Base-by-base conservation (phyloP, 2,329 filamentous ascomycete species). In the Aspergillus arachidicola region DNA sequence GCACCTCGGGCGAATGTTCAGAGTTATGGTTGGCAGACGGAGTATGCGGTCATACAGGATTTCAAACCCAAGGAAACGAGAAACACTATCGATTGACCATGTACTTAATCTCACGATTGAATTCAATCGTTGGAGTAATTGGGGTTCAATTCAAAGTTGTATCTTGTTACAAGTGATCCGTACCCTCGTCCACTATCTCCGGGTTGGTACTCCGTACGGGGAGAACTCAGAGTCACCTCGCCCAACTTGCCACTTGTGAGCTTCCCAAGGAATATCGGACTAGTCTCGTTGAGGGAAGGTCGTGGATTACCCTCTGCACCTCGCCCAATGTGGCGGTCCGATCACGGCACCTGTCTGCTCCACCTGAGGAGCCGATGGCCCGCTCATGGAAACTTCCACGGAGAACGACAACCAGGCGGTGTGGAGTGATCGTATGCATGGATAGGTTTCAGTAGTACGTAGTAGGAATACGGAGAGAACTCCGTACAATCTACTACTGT, bases 361-460 rank as follows among this genome's bases (percentile, higher is more conserved):
- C 66, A 67, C 66, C 38, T 21, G 32, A 64, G 66, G 58, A 67
- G 66, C 67, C 67, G 65, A 65, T 66, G 68, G 68, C 66, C 68
- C 67, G 68, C 66, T 65, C 68, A 70, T 70, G 66, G 68, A 70
- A 70, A 68, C 64, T 70, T 70, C 68, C 48, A 70, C 68, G 59
- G 65, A 64, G 56, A 59, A 54, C 38, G 28, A 61, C 58, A 32
- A 38, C 57, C 59, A 58, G 62, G 64, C 67, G 62, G 64, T 66
- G 65, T 67, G 64, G 59, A 43, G 51, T 53, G 50, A 60, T 55
- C 57, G 45, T 38, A 58, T 58, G 32, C 57, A 58, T 51, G 48
- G 45, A 23, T 36, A 10, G 34, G 34, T 36, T 36, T 36, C 34
- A 36, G 34, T 32, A 32, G 30, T 32, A 32, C 7, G 30, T 36